phyloP scores from a whole-genome alignment of 495 filamentous ascomycete genomes.

The Poronia punctata region DNA sequence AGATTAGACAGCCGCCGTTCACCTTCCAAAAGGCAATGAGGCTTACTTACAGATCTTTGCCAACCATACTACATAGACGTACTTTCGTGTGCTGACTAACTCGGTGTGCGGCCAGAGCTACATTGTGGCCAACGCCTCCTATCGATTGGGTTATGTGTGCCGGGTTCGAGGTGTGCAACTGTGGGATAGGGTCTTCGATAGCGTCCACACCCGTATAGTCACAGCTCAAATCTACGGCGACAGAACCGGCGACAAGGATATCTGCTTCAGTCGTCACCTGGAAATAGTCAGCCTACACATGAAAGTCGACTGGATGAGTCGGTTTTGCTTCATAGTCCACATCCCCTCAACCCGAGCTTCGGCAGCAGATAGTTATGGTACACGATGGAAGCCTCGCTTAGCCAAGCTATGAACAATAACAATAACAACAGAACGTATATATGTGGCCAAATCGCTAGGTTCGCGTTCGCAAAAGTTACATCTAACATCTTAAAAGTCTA shows the following conservation, averaged over 20 bases:
- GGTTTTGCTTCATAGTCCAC: too few species aligned
- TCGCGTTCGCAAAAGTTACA: too few species aligned
- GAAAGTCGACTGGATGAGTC: too few species aligned
- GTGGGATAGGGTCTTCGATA: slow-evolving; percentile 35
- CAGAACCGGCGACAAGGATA: slow-evolving; percentile 80
- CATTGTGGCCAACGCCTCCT: slow-evolving; percentile 93
- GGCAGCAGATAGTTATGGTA: too few species aligned
- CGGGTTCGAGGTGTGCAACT: slow-evolving; percentile 79
- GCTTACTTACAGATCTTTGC: slow-evolving; percentile 55
- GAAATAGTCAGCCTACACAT: slow-evolving; percentile 14
- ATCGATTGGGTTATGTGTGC: slow-evolving; percentile 70
- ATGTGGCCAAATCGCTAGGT: too few species aligned
- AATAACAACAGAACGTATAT: too few species aligned
- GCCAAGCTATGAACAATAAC: too few species aligned
- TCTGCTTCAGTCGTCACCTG: slow-evolving; percentile 36
- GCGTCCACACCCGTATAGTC: slow-evolving; percentile 52
- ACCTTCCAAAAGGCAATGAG: too few species aligned
- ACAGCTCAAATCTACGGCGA: slow-evolving; percentile 84
- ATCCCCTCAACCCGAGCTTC: too few species aligned
- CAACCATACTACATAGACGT: slow-evolving; percentile 69
- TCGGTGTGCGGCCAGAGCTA: slow-evolving; percentile 68
- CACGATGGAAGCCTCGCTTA: too few species aligned
- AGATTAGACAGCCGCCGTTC: too few species aligned
- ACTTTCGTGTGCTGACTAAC: slow-evolving; percentile 36
- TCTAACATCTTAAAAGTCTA: too few species aligned